Conservation (phyloP, 805 yeast genomes). For the Saturnispora bothae region DNA sequence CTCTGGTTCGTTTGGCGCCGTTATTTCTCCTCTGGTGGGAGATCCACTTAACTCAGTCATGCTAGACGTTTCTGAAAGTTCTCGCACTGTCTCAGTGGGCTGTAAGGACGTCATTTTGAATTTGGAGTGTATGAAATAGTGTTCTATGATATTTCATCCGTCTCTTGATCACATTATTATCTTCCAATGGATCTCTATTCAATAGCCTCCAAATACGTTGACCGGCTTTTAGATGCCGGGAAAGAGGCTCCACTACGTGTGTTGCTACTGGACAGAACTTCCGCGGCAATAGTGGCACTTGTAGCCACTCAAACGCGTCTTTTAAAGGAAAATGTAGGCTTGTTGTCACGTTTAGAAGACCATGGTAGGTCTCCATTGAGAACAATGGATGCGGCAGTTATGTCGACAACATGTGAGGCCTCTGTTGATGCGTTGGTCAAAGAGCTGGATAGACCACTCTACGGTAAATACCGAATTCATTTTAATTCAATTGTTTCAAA, state of each 20-base stretch:
- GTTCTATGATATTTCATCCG: too few relatives aligned
- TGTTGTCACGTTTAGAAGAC: constrained; percentile 64
- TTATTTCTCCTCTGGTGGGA: background rate
- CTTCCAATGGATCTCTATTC: constrained; percentile 35
- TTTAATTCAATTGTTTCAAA: constrained; percentile 72
- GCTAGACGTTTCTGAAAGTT: background rate
- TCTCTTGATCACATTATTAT: constrained; percentile 1
- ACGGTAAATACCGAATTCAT: constrained; percentile 63
- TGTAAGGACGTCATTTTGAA: background rate
- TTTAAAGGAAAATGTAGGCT: constrained; percentile 71
- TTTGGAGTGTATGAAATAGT: too few relatives aligned
- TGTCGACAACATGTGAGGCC: constrained; percentile 60
- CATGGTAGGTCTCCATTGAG: constrained; percentile 53
- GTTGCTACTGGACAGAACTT: constrained; percentile 64
- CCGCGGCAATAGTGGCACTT: constrained; percentile 81
- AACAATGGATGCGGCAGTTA: constrained; percentile 73
- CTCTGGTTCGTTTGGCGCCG: background rate
- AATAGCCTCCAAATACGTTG: constrained; percentile 35
- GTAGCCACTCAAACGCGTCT: constrained; percentile 80
- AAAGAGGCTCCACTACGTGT: constrained; percentile 44
- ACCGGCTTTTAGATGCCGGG: constrained; percentile 25
- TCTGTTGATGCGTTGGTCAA: constrained; percentile 48
- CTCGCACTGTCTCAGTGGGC: constrained; percentile 2
- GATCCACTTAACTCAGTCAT: background rate
- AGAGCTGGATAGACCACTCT: constrained; percentile 73